phyloP scores from a whole-genome alignment of 2,329 filamentous ascomycete genomes.

The Fusarium lyarnte region DNA sequence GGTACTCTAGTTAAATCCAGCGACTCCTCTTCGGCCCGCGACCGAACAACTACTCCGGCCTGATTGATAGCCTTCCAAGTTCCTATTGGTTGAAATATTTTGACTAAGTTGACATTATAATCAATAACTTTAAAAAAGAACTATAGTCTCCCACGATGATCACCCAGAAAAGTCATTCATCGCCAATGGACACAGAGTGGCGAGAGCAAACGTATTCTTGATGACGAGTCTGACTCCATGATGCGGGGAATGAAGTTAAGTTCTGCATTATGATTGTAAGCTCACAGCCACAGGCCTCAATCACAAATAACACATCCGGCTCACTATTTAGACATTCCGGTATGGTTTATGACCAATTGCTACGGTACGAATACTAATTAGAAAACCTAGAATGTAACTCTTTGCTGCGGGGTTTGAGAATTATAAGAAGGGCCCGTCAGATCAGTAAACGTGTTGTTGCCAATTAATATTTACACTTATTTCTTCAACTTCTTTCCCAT shows the following conservation, averaged over 20 bases:
- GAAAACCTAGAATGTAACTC: too few relatives aligned
- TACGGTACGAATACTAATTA: accelerated
- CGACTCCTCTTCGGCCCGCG: neutral
- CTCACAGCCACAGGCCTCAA: neutral
- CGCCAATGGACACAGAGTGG: neutral
- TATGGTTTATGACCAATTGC: accelerated
- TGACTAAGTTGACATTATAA: neutral
- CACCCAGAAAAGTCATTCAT: accelerated
- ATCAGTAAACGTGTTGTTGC: neutral
- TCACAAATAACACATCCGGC: neutral
- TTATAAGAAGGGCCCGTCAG: neutral
- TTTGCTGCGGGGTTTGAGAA: neutral
- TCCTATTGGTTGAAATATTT: neutral
- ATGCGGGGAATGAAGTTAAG: neutral
- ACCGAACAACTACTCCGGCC: neutral
- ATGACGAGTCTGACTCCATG: neutral
- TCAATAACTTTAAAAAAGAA: neutral
- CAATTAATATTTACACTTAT: accelerated
- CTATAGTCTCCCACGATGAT: too few relatives aligned
- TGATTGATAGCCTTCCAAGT: neutral
- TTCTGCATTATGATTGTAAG: neutral
- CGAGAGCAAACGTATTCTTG: accelerated
- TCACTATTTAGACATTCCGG: neutral
- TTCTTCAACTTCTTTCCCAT: neutral
- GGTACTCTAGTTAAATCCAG: neutral